These are phyloP conservation scores for Nakazawaea pomicola DNA, from an alignment of 805 yeast genomes.

Conservation along the genomic window DNA sequence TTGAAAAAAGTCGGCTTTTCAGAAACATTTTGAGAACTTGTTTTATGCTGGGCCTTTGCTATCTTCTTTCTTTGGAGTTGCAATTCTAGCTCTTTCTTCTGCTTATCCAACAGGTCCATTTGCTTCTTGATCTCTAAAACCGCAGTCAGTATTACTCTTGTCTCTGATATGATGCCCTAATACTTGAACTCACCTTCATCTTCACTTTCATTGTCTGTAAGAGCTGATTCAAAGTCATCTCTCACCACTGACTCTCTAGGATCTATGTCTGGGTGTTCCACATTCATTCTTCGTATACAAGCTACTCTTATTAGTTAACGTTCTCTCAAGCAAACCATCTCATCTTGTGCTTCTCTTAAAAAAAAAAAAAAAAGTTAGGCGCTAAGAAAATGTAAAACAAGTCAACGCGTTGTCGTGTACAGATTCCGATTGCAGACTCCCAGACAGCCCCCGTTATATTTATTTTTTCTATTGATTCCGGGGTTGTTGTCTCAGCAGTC, in stretches of 20 bases:
- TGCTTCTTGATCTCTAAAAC: neutral
- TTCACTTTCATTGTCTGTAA: slow-evolving; percentile 11
- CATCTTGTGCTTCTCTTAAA: too few relatives aligned
- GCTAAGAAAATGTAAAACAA: too few relatives aligned
- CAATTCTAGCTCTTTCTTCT: neutral
- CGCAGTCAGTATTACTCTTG: too few relatives aligned
- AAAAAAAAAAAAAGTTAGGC: too few relatives aligned
- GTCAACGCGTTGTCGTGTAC: too few relatives aligned
- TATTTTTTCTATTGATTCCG: too few relatives aligned
- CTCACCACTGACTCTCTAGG: slow-evolving; percentile 8
- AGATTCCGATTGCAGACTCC: too few relatives aligned
- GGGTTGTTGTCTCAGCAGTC: too few relatives aligned
- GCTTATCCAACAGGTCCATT: neutral
- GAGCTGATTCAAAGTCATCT: slow-evolving; percentile 4
- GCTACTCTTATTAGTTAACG: too few relatives aligned
- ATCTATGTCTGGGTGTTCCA: slow-evolving; percentile 6
- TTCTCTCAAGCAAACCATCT: too few relatives aligned
- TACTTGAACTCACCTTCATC: slow-evolving; percentile 4
- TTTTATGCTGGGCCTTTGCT: slow-evolving; percentile 3
- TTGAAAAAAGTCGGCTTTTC: neutral
- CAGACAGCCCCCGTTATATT: too few relatives aligned
- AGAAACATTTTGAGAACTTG: neutral
- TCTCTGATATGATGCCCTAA: neutral
- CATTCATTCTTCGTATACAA: too few relatives aligned
- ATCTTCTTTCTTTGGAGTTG: neutral